Conservation (phyloP, 2,329 filamentous ascomycete species). For the Penicillium sp. region DNA sequence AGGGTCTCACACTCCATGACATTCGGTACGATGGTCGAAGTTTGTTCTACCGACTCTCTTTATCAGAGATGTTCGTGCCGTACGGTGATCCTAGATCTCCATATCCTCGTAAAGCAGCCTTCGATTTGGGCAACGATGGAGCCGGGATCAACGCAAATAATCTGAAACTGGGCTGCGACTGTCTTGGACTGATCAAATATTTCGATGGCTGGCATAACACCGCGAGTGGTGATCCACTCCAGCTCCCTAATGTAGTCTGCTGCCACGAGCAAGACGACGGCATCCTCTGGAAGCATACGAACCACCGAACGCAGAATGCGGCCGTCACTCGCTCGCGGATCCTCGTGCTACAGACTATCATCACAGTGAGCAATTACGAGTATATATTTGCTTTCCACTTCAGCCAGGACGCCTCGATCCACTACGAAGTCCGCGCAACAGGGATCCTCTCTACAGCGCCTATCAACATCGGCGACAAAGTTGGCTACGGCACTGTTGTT, state of each 20-base stretch:
- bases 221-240: constrained; percentile 38
- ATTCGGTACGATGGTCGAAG: constrained; percentile 44
- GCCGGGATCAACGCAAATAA: constrained; percentile 51
- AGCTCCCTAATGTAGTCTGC: constrained; percentile 49
- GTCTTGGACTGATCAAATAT: constrained; percentile 50
- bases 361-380: constrained; percentile 50
- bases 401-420: constrained; percentile 44
- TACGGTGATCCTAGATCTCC: constrained; percentile 49
- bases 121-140: constrained; percentile 51
- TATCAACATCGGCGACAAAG: constrained; percentile 39
- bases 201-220: constrained; percentile 47
- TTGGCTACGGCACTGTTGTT: constrained; percentile 46
- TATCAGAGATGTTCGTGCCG: constrained; percentile 52
- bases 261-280: constrained; percentile 47
- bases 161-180: constrained; percentile 47
- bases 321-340: constrained; percentile 39
- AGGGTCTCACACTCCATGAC: constrained; percentile 49
- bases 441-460: constrained; percentile 51
- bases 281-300: constrained; percentile 48
- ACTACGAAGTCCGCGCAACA: constrained; percentile 50
- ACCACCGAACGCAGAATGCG: constrained; percentile 41
- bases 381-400: constrained; percentile 52
- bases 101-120: constrained; percentile 49
- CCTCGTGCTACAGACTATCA: constrained; percentile 45
- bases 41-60: constrained; percentile 47